Base-by-base conservation (phyloP, 495 filamentous ascomycete genomes). In the Pyrenula aspistea region DNA sequence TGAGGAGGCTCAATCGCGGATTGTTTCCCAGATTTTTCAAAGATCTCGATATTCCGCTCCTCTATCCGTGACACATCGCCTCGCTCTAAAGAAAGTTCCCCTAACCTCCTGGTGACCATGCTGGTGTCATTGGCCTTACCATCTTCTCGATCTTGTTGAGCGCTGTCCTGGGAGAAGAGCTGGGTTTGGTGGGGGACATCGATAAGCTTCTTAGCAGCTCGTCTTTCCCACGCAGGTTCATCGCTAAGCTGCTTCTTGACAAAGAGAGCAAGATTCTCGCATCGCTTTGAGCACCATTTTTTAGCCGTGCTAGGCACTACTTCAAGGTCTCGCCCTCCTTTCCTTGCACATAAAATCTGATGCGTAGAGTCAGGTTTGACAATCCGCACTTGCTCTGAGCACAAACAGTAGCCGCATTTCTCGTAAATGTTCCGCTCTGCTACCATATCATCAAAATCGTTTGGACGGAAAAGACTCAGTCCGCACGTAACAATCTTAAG, bases 251-350 rank as follows among this genome's bases (percentile, higher is more conserved):
- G 93, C 47, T 92, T 86, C 61, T 88, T 85, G 58, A 98, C 73
- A 68, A 87, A 94, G 60, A 95, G 71, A 19, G 87, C 90, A 42
- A 85, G 76, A 60, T 83, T 77, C 1, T 84, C 86, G 75, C 93
- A 98, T 19, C 73, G 73, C 50, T 86, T 79, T 0, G 83, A 87
- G 66, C 93, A 98, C 89, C 94, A 98, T 64, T 85, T 84, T 69
- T 94, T 89, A 10, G 92, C 61, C 61, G 85, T 79, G 10, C 73
- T 77, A n/a, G 78, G 75, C 11, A 86, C 81, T 48, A 85, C 79
- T 22, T 78, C 77, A 67, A 81, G 71, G 54, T 77, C 71, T 36
- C 71, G 64, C 49, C 77, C 71, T 22, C 80, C 74, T 57, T 72
- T 75, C 1, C 68, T 61, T 31, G 72, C 73, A 54, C 69, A 72